phyloP scores from a whole-genome alignment of 2,329 filamentous ascomycete species.

The Alternaria consortialis region DNA sequence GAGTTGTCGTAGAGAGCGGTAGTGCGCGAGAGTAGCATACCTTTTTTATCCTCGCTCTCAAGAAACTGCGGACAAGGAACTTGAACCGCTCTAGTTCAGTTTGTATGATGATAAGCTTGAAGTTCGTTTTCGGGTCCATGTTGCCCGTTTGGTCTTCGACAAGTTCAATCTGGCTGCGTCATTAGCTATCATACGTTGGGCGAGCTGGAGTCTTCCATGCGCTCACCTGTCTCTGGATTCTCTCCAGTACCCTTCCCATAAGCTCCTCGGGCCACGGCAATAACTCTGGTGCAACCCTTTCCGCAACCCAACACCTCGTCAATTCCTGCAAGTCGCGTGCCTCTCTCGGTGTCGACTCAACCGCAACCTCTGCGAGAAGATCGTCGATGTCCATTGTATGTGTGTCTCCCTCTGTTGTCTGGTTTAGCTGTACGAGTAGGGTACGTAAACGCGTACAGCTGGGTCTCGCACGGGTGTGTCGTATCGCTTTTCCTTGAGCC shows the following conservation, averaged over 20 bases:
- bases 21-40: constrained; percentile 52
- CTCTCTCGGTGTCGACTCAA: constrained; percentile 60
- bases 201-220: background rate
- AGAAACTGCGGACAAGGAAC: constrained; percentile 83
- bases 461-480: background rate
- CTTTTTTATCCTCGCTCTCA: constrained; percentile 88
- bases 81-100: constrained; percentile 96
- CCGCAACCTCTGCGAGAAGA: constrained; percentile 61
- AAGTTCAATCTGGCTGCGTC: constrained; percentile 55
- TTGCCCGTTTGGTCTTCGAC: constrained; percentile 74
- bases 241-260: constrained; percentile 81
- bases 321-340: constrained; percentile 84
- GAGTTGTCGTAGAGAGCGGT: background rate
- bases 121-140: constrained; percentile 90
- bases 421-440: background rate
- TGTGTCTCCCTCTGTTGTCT: background rate
- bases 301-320: constrained; percentile 91
- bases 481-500: background rate
- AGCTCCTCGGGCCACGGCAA: constrained; percentile 78
- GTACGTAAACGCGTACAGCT: background rate
- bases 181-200: constrained; percentile 24
- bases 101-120: constrained; percentile 92
- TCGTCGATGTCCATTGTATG: constrained; percentile 59
- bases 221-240: constrained; percentile 50
- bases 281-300: constrained; percentile 89